Conservation (phyloP, 2,329 filamentous ascomycete genomes). For the Botrytis paeoniae region DNA sequence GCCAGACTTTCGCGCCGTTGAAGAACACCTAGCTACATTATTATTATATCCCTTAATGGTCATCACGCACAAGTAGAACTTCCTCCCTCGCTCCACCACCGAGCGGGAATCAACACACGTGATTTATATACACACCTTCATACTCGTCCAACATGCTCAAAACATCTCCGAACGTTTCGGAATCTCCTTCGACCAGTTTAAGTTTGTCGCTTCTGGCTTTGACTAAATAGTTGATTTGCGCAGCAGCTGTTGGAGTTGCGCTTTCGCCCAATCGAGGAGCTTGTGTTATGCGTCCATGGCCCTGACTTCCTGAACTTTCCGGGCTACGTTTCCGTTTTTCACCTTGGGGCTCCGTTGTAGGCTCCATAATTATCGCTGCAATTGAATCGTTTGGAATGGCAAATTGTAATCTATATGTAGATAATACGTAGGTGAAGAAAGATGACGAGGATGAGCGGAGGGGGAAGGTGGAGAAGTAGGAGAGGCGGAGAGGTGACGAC, state of each 20-base stretch:
- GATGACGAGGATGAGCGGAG: conserved; percentile 1
- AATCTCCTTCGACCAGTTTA: conserved; percentile 51
- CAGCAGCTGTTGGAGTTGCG: conserved; percentile 24
- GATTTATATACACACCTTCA: conserved; percentile 50
- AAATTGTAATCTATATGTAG: neutral
- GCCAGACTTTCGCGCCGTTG: conserved; percentile 85
- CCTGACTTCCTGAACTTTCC: conserved; percentile 20
- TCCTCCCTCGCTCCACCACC: neutral
- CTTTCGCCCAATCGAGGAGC: conserved; percentile 19
- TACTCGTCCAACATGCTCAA: conserved; percentile 73
- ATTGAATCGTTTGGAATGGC: neutral
- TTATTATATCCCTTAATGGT: neutral
- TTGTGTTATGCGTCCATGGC: conserved; percentile 35
- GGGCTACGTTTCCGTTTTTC: conserved; percentile 35
- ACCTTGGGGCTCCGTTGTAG: neutral
- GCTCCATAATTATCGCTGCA: neutral
- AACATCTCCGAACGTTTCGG: conserved; percentile 70
- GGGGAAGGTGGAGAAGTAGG: conserved; percentile 8
- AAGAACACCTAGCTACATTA: conserved; percentile 58
- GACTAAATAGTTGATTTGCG: conserved; percentile 54
- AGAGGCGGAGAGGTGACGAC: neutral
- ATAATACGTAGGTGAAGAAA: neutral
- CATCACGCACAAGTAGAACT: neutral
- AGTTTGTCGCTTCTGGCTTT: conserved; percentile 46
- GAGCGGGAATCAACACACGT: conserved; percentile 7